Evolutionary conservation across 768 basidiomycete species (phyloP), one percentile per base, ranked within the genome.

Genomic region (Boletus patriciae): DNA sequence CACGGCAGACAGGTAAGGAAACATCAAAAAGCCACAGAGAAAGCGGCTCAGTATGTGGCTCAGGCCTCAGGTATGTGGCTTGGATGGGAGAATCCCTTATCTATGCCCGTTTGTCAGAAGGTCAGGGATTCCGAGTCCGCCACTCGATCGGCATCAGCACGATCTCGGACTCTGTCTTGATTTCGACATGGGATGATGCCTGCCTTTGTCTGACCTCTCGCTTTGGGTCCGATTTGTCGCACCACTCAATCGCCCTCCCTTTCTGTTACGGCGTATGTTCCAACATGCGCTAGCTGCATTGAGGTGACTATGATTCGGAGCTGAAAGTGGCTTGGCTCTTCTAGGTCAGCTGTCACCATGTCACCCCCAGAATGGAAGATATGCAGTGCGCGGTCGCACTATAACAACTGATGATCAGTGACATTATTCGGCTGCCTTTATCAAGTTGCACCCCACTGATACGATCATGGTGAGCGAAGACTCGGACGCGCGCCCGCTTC

Each of bases 391-490:
- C 12, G 40, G n/a, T 40, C 6, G 41, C 12, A 36, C 57, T 60
- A 66, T 66, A 62, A 55, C 46, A 59, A 15, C 7, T 3, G 36
- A n/a, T 38, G 21, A 19, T 11, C n/a, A n/a, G 25, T 55, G 38
- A 54, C 57, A 52, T 55, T 54, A 50, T 60, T 60, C 58, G 50
- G 56, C 23, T 43, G 44, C 47, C 21, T 42, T 41, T 37, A 56
- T 54, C 60, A 38, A 50, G 40, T n/a, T n/a, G 19, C 58, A 15
- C 58, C 47, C 36, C 45, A 34, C 55, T 44, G 48, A 54, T 57
- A 56, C 50, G 18, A 50, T 31, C 57, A 71, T 71, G 70, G 70
- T 71, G 56, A 47, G 69, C 46, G 25, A n/a, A 31, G 33, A 23
- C 36, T 4, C 19, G 31, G 33, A 23, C 29, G 3, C 19, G 31